Evolutionary conservation across 2,329 filamentous ascomycete species (phyloP).

Genomic region (Cytospora schulzeri): DNA sequence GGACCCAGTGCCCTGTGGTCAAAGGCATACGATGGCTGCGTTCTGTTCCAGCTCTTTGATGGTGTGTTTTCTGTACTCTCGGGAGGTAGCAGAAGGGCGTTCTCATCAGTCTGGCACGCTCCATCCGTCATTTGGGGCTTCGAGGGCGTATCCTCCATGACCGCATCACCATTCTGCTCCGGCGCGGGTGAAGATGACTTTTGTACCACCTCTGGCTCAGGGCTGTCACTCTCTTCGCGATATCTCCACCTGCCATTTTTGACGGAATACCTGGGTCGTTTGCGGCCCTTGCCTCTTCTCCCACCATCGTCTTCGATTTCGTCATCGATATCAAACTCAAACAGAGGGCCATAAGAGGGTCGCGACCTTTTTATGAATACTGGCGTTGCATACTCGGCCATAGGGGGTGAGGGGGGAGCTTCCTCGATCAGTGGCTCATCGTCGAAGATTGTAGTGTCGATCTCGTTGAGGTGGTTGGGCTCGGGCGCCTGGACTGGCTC

Average conservation of each 20-base stretch:
- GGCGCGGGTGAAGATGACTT: conserved; percentile 22
- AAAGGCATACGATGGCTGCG: background rate
- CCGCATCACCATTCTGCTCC: conserved; percentile 12
- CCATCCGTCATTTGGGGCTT: conserved; percentile 36
- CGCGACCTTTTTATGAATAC: conserved; percentile 75
- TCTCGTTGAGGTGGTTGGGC: conserved; percentile 16
- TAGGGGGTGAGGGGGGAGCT: conserved; percentile 29
- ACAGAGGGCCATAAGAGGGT: conserved; percentile 68
- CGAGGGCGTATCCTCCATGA: conserved; percentile 26
- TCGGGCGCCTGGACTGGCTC: conserved; percentile 21
- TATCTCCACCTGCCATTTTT: conserved; percentile 74
- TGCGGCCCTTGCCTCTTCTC: conserved; percentile 63
- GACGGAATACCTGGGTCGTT: conserved; percentile 69
- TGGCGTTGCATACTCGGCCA: conserved; percentile 70
- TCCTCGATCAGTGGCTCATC: conserved; percentile 8
- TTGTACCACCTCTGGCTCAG: conserved; percentile 51
- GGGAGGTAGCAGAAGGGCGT: conserved; percentile 27
- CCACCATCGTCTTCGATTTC: conserved; percentile 68
- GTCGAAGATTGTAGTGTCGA: conserved; percentile 29
- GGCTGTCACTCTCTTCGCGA: conserved; percentile 70
- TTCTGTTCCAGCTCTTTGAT: background rate
- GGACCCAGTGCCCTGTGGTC: background rate
- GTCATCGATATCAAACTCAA: conserved; percentile 65
- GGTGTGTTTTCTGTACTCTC: conserved; percentile 15
- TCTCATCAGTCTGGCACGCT: conserved; percentile 37